Evolutionary conservation across 352 stramenopile genomes (phyloP), one percentile per base, ranked within the genome.

Genomic region (Ochromonadaceae sp.): DNA sequence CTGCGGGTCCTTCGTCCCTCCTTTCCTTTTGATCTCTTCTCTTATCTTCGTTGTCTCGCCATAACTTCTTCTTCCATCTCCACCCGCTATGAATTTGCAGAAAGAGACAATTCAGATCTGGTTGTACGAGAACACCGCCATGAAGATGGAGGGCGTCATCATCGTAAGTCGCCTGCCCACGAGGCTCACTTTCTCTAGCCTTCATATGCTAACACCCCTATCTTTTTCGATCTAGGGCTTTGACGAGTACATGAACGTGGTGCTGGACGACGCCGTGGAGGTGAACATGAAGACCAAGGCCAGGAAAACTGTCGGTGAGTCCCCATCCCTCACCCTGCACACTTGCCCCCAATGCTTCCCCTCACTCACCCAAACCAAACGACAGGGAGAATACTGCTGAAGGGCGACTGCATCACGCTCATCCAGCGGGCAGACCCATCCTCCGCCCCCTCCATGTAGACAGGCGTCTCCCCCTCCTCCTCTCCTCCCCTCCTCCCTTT

Each of bases 191-290:
- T 30, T 38, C 25, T 26, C 30, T 42, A 12, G 14, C 31, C 15
- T 46, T 65, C 40, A 65, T 60, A 49, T 46, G 20, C 20, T 20
- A 46, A 46, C 40, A 20, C 40, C 40, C 20, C 7, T 15, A 32
- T 28, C 31, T 2, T 61, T 62, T n/a, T 32, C 17, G 57, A 69
- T 30, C 30, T 53, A 76, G 31, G 88, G 89, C 47, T 95, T 96
- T 72, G 89, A 96, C 74, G 89, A 96, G 76, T 99, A 98, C 81
- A 99, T 99, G 93, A 99, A 99, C 79, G 80, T 99, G 43, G 90
- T 98, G 38, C 80, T 99, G 68, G 92, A 99, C 72, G 87, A 98
- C 72, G 92, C 92, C 12, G 87, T 95, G 66, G 92, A 98, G 75
- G 74, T 97, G 20, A 83, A 95, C 67, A 62, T 71, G 17, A 79